These are phyloP conservation scores for Chalciporus piperatus DNA, from an alignment of 768 basidiomycete genomes.

Conservation along the genomic window DNA sequence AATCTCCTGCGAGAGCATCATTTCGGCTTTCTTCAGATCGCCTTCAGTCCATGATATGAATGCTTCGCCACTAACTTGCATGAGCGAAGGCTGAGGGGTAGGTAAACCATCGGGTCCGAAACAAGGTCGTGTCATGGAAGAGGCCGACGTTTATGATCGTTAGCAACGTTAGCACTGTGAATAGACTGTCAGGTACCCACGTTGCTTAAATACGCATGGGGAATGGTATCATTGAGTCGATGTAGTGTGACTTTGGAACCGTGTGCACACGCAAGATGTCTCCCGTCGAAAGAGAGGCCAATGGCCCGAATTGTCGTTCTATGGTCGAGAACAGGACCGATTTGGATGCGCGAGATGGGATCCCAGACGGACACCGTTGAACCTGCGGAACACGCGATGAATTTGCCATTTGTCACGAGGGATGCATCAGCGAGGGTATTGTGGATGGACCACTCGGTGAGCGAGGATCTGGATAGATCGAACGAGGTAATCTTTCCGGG, in stretches of 20 bases:
- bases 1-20: conserved; percentile 3
- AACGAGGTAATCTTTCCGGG: background rate
- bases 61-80: background rate
- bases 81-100: background rate
- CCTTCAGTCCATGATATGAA: conserved; percentile 1
- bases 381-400: background rate
- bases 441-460: background rate
- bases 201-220: background rate
- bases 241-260: background rate
- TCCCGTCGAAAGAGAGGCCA: background rate
- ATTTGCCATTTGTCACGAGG: background rate
- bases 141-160: no score
- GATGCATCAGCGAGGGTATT: background rate
- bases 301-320: background rate
- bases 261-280: background rate
- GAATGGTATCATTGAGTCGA: background rate
- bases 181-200: background rate
- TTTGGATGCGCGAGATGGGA: background rate
- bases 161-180: background rate
- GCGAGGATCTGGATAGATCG: background rate
- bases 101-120: no score
- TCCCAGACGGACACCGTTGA: background rate
- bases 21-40: background rate
- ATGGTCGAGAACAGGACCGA: background rate
- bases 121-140: no score